Evolutionary conservation across 2,329 filamentous ascomycete species (phyloP).

Genomic region (Clonostachys byssicola): DNA sequence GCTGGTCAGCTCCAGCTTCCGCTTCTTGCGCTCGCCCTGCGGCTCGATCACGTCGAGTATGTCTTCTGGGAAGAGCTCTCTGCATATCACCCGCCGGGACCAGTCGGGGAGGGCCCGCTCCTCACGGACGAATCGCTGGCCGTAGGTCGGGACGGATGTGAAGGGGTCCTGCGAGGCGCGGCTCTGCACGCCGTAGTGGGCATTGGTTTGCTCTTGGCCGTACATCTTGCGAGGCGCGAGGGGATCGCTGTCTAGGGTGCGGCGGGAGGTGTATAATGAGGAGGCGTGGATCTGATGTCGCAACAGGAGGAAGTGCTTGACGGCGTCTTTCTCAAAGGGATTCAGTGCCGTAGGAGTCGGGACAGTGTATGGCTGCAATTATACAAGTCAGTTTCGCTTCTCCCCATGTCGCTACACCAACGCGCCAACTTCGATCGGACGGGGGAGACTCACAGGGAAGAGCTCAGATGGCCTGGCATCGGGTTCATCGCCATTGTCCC

Average conservation of each 20-base stretch:
- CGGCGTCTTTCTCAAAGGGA: conserved; percentile 36
- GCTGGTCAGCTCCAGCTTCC: conserved; percentile 37
- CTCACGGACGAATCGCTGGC: conserved; percentile 46
- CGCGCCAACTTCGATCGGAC: neutral
- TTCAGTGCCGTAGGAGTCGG: conserved; percentile 38
- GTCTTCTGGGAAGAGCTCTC: conserved; percentile 51
- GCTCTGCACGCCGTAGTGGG: conserved; percentile 48
- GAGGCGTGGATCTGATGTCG: conserved; percentile 52
- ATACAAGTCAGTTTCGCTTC: neutral
- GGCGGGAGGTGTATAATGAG: conserved; percentile 52
- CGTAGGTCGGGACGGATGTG: conserved; percentile 53
- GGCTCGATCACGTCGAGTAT: conserved; percentile 51
- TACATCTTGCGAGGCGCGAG: conserved; percentile 37
- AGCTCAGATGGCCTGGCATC: conserved; percentile 55
- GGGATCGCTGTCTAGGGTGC: conserved; percentile 33
- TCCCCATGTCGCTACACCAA: neutral
- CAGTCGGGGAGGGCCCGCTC: conserved; percentile 52
- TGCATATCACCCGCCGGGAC: conserved; percentile 40
- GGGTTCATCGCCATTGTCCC: conserved; percentile 49
- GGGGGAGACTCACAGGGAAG: conserved; percentile 41
- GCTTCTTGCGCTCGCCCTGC: conserved; percentile 28
- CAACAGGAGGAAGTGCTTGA: conserved; percentile 49
- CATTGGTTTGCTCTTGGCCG: conserved; percentile 55
- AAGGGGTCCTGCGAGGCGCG: conserved; percentile 55
- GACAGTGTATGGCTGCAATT: conserved; percentile 41